These are phyloP conservation scores for Mucor indicus DNA, from an alignment of 371 early-diverging fungal species.

Conservation along the genomic window DNA sequence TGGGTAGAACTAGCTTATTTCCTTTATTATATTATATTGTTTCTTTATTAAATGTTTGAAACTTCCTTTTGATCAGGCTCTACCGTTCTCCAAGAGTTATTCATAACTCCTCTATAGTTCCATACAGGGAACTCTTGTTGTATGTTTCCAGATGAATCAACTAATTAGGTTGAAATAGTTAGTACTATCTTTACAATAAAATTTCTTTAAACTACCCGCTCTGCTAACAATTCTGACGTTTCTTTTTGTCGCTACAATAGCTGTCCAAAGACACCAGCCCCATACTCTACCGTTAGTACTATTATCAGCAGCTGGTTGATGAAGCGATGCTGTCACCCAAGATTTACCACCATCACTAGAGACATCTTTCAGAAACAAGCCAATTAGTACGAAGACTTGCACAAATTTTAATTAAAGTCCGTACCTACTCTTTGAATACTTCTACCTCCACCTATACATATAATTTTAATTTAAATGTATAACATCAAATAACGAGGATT, in stretches of 20 bases:
- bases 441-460: conserved; percentile 56
- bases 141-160: conserved; percentile 72
- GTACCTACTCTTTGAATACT: conserved; percentile 68
- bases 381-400: too few relatives aligned
- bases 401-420: too few relatives aligned
- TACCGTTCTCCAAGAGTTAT: conserved; percentile 64
- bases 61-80: conserved; percentile 12
- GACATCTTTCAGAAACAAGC: conserved; percentile 53
- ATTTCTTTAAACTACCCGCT: conserved; percentile 52
- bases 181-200: not conserved
- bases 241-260: conserved; percentile 29
- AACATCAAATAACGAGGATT: too few relatives aligned
- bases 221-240: conserved; percentile 56
- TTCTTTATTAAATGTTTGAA: too few relatives aligned
- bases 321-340: conserved; percentile 64
- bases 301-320: conserved; percentile 29
- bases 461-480: too few relatives aligned
- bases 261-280: conserved; percentile 82
- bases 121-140: conserved; percentile 79
- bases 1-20: too few relatives aligned
- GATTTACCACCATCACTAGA: conserved; percentile 80
- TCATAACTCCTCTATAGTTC: conserved; percentile 86
- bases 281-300: conserved; percentile 42
- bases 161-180: conserved; percentile 18
- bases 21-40: too few relatives aligned